Evolutionary conservation across 768 basidiomycete genomes (phyloP), one percentile per base, ranked within the genome.

Genomic region (Austroboletus festivus): DNA sequence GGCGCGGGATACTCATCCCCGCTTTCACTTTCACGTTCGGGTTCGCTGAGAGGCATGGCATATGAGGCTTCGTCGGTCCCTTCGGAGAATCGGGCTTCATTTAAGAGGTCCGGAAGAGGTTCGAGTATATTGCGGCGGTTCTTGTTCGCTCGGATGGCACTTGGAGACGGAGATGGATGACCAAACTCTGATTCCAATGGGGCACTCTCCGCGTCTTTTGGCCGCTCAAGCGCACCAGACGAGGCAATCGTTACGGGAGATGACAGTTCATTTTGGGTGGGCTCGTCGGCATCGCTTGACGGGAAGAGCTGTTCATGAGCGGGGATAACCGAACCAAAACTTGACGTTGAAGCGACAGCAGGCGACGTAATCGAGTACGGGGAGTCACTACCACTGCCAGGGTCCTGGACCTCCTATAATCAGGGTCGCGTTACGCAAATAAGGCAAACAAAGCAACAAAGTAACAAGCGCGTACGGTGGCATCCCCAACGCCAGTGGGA

Each of bases 1-100:
- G 66, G 64, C 9, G 67, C 68, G 15, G 51, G 61, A 45, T 65
- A 53, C n/a, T 66, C 51, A 9, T 61, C n/a, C n/a, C n/a, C n/a
- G n/a, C n/a, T n/a, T n/a, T n/a, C n/a, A n/a, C n/a, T n/a, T n/a
- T n/a, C 57, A 10, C 42, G 38, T 22, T 43, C 42, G 4, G 21
- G n/a, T 31, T 52, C 56, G 22, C 38, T 47, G 19, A 15, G 15
- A 28, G 42, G 33, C 39, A 53, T 34, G 16, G 56, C 44, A 8
- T 35, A 43, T n/a, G 53, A 46, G n/a, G 44, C 31, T 8, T 51
- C 46, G 5, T 50, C 42, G 4, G 34, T n/a, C 35, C 41, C 47
- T 4, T 44, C 51, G 21, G 54, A 53, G 3, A 38, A 24, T 11
- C 41, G 44, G 20, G 34, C 21, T 38, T 34, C 37, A 16, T 40